Evolutionary conservation across 371 early-diverging fungal genomes (phyloP).

Genomic region (Mucor indicus): DNA sequence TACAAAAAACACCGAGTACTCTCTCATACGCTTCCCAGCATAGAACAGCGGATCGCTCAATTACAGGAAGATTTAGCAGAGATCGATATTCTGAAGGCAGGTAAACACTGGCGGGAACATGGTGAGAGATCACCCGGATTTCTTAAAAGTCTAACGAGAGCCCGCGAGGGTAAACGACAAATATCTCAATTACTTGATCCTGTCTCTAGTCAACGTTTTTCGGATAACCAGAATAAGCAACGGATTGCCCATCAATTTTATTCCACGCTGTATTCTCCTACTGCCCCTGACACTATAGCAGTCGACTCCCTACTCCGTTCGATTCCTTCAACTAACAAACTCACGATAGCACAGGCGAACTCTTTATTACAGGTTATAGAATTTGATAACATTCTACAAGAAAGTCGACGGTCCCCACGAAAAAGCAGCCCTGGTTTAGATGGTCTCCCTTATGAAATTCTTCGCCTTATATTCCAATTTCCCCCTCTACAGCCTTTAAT

Average conservation of each 20-base stretch:
- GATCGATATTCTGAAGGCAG: background rate
- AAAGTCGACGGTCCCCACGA: background rate
- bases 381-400: background rate
- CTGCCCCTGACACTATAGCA: background rate
- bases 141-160: background rate
- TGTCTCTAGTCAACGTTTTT: background rate
- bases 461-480: background rate
- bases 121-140: constrained; percentile 6
- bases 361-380: background rate
- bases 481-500: background rate
- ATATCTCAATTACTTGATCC: background rate
- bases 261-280: background rate
- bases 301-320: background rate
- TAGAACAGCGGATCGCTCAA: background rate
- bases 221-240: background rate
- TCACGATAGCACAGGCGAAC: background rate
- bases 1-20: background rate
- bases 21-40: background rate
- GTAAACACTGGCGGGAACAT: constrained; percentile 3
- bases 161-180: background rate
- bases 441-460: constrained; percentile 25
- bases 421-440: constrained; percentile 21
- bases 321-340: background rate
- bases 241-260: background rate
- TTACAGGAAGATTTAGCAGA: constrained; percentile 3